Base-by-base conservation (phyloP, 495 filamentous ascomycete genomes). In the Elasticomyces elasticus region DNA sequence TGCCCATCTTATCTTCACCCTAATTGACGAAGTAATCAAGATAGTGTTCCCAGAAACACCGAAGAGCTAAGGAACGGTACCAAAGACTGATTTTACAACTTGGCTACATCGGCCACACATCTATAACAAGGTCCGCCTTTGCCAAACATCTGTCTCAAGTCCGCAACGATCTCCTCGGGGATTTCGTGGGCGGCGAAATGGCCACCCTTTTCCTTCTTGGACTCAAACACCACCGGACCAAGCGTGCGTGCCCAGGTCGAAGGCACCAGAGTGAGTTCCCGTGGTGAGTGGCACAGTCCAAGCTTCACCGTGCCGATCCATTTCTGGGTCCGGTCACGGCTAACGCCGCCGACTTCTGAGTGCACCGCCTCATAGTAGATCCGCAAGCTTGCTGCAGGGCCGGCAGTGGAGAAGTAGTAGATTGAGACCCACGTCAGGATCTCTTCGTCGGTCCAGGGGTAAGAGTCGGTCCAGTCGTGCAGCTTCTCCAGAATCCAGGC, bases 401-500 rank as follows among this genome's bases (percentile, higher is more conserved):
- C 80, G 0, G 78, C 76, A 9, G 62, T 69, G 12, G 71, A 74
- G 56, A 84, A 84, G 67, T 67, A 72, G 62, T 84, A 84, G 47
- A 85, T 78, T 20, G 70, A 76, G 0, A 81, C 69, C 81, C 83
- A 84, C 0, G 80, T 84, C 25, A 84, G 67, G 23, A 84, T 70
- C 62, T 86, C 78, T 40, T 85, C 81, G 35, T 84, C 78, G 0
- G 74, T 81, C 83, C 83, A 86, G 7, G 76, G 72, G 58, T 84
- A 84, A 0, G 55, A 63, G 58, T 87, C 83, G 0, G 77, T 79
- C 81, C 83, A 83, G 53, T 80, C 76, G 61, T 82, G 77, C 25
- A 86, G 72, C 58, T 86, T 87, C 63, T 86, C 84, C 47, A 79
- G 77, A 40, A 87, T 78, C 82, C 82, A 86, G 0, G 81, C 73